Evolutionary conservation across 495 filamentous ascomycete genomes (phyloP), one percentile per base, ranked within the genome.

Genomic region (Aspergillus diversus): DNA sequence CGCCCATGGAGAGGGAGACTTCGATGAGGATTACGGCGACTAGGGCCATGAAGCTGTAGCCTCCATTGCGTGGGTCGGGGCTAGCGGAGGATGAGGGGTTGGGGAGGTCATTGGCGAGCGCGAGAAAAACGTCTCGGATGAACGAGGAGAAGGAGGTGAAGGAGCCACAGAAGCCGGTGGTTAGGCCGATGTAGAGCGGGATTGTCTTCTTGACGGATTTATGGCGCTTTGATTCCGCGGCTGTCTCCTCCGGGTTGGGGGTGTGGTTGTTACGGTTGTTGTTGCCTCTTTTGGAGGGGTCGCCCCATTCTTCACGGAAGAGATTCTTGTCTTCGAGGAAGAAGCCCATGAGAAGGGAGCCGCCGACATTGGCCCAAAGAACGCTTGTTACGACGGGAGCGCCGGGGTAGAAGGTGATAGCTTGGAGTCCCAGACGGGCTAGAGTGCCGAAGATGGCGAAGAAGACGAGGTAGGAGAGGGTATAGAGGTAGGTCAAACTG

Each of bases 61-160:
- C 92, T 33, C 84, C 88, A 68, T 89, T 90, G n/a, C 91, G 78
- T 33, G 75, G 66, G 17, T 69, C 56, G 32, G 68, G 16, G 47
- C n/a, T 66, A 8, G 66, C 57, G 7, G 67, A 56, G 4, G 69
- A 47, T 27, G 73, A 72, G 4, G 84, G 83, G 67, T 83, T 77
- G 0, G 86, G 81, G 11, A 92, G 77, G 56, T 87, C 83, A 69
- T 97, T 96, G 7, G 91, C 88, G 12, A 97, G 73, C 0, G 91
- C 88, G n/a, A 96, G 81, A 73, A 96, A 97, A 52, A 82, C 75
- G 69, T 96, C 94, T 5, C 93, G 86, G 46, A 93, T 89, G 71
- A 97, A 97, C 12, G 90, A 87, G 0, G 93, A 97, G 76, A 97
- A 98, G 42, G 89, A 92, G 4, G 95, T 98, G 56, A 95, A 89